These are phyloP conservation scores for Clavispora asparagi DNA, from an alignment of 805 yeast species.

Conservation along the genomic window DNA sequence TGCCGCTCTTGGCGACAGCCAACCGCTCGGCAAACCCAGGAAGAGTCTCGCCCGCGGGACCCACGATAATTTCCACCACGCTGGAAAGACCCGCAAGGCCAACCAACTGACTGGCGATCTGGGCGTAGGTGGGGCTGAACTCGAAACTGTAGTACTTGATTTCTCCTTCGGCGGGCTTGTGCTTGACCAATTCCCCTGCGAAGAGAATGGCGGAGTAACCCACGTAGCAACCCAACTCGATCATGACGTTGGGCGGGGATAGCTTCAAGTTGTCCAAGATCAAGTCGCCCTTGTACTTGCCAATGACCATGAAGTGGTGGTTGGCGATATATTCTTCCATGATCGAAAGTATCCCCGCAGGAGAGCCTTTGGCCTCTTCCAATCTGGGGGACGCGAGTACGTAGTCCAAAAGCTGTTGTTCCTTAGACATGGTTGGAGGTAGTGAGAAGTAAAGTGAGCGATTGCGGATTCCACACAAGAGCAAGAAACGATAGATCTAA, in stretches of 20 bases:
- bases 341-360: conserved; percentile 24
- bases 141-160: conserved; percentile 31
- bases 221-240: conserved; percentile 30
- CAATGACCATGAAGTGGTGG: conserved; percentile 27
- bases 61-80: conserved; percentile 27
- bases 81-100: conserved; percentile 30
- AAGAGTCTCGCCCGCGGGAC: conserved; percentile 26
- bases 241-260: conserved; percentile 20
- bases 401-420: conserved; percentile 20
- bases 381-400: conserved; percentile 20
- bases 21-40: conserved; percentile 19
- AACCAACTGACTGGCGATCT: conserved; percentile 22
- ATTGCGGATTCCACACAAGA: neutral
- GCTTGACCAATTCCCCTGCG: conserved; percentile 20
- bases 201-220: conserved; percentile 36
- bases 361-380: conserved; percentile 24
- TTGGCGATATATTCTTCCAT: conserved; percentile 22
- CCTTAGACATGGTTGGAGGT: conserved; percentile 17
- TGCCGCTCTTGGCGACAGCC: conserved; percentile 7
- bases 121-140: conserved; percentile 25
- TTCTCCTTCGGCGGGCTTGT: conserved; percentile 1
- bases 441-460: neutral
- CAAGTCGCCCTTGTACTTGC: conserved; percentile 23
- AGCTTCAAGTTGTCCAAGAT: conserved; percentile 20
- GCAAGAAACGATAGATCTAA: no score